Evolutionary conservation across 2,329 filamentous ascomycete species (phyloP).

Genomic region (Pestalotiopsis sp.): DNA sequence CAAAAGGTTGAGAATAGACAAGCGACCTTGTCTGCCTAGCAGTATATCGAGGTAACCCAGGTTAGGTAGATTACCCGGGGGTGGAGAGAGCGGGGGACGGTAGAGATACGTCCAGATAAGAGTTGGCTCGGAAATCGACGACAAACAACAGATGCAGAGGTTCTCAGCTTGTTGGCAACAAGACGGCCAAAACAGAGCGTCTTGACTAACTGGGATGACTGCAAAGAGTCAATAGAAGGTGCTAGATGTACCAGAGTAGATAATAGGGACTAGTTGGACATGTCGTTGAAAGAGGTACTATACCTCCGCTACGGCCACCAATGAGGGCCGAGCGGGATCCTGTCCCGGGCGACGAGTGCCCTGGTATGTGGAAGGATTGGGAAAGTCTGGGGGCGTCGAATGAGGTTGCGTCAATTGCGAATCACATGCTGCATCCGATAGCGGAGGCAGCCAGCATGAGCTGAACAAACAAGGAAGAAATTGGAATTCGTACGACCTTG

Average conservation of each 20-base stretch:
- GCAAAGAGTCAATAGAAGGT: background rate
- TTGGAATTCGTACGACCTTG: background rate
- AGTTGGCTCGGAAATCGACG: background rate
- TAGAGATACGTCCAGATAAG: background rate
- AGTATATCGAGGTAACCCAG: background rate
- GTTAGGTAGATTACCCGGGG: background rate
- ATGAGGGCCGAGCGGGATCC: background rate
- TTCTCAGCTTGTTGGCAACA: background rate
- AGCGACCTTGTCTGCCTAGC: background rate
- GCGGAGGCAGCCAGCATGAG: background rate
- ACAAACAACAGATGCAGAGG: background rate
- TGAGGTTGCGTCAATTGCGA: constrained; percentile 3
- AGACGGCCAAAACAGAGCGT: background rate
- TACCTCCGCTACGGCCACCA: background rate
- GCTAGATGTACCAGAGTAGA: background rate
- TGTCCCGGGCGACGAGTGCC: background rate
- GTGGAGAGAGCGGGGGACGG: background rate
- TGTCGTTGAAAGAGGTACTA: background rate
- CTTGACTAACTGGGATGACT: background rate
- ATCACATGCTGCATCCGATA: constrained; percentile 3
- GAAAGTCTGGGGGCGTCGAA: background rate
- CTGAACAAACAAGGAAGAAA: background rate
- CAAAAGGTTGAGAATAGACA: background rate
- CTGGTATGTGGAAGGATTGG: background rate
- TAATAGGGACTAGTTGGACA: background rate